Evolutionary conservation across 805 yeast species (phyloP), one percentile per base, ranked within the genome.

Genomic region (Saturnispora dispora): DNA sequence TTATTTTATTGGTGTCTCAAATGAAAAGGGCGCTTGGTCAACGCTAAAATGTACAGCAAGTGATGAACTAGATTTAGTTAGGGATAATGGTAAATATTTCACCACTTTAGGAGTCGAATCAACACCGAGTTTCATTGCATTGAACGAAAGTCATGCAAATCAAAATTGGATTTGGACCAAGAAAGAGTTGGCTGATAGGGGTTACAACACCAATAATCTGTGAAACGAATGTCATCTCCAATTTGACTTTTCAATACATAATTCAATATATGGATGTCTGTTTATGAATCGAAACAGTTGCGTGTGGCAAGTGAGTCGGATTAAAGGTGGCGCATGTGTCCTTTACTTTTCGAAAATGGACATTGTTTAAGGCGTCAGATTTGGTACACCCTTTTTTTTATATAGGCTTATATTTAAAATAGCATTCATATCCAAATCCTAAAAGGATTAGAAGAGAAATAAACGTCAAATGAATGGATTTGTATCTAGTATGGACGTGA

Each of bases 91-190:
- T 2, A 79, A 80, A 58, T 85, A 81, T 59, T 83, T 74, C 57
- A 76, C 78, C 22, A 73, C 85, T 3, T 79, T 75, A 39, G 93
- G 90, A 1, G 63, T 65, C 2, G 79, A 77, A 55, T 63, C 76
- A 1, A 65, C 66, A 18, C 83, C 91, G 3, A 80, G 88, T 42
- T 60, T 63, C 25, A 71, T 83, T 3, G 87, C 91, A 0, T 57
- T 63, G 60, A 79, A 74, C 60, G 64, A 76, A 64, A 79, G 79
- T 51, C 78, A 77, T 57, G 85, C 86, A 0, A 81, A 82, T 4
- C 70, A 79, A 44, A 81, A 84, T 35, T 87, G 95, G 90, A 79
- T 81, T 13, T 86, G 95, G 95, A 83, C 91, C 0, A 75, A 79
- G 1, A 75, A 72, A 43, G 76, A 83, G 61, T 63, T 86, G 47